phyloP scores from a whole-genome alignment of 352 stramenopile species.

The Pythium dissimile region DNA sequence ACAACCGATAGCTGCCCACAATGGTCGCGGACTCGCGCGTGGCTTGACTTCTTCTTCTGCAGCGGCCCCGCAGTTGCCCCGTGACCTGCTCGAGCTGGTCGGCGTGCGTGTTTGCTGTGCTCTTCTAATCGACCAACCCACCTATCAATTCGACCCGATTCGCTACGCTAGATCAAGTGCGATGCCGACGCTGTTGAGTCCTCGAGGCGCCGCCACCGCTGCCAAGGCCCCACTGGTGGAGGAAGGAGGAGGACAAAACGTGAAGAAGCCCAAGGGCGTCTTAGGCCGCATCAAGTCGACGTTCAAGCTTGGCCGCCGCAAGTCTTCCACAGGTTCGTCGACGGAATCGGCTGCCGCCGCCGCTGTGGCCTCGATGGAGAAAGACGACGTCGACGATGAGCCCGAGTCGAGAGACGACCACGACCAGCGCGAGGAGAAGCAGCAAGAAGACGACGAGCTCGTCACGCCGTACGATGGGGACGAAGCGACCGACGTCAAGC shows the following conservation, averaged over 20 bases:
- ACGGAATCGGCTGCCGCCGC: not conserved
- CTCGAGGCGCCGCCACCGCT: conserved; percentile 14
- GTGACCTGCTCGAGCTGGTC: not conserved
- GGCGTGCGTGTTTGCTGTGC: too few relatives aligned
- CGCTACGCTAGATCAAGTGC: too few relatives aligned
- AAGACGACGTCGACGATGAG: conserved; percentile 23
- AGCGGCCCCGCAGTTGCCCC: not conserved
- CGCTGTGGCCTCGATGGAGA: conserved; percentile 11
- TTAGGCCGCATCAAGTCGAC: conserved; percentile 73
- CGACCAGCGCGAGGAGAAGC: conserved; percentile 10
- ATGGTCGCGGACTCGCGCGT: not conserved
- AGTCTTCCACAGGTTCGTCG: conserved; percentile 29
- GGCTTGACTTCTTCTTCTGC: conserved; percentile 17
- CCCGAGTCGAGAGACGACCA: conserved; percentile 20
- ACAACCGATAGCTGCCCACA: too few relatives aligned
- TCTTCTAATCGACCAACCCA: too few relatives aligned
- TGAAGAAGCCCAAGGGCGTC: conserved; percentile 58
- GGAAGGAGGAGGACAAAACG: conserved; percentile 9
- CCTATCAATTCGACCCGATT: too few relatives aligned
- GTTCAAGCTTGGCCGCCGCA: conserved; percentile 44
- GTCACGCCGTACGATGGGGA: not conserved
- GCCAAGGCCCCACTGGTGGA: conserved; percentile 12
- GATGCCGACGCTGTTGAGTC: conserved; percentile 34
- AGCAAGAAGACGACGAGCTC: conserved; percentile 3
- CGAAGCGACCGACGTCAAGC: conserved; percentile 7